Evolutionary conservation across 768 basidiomycete genomes (phyloP), one percentile per base, ranked within the genome.

Genomic region (Lactifluus hygrophoroides): DNA sequence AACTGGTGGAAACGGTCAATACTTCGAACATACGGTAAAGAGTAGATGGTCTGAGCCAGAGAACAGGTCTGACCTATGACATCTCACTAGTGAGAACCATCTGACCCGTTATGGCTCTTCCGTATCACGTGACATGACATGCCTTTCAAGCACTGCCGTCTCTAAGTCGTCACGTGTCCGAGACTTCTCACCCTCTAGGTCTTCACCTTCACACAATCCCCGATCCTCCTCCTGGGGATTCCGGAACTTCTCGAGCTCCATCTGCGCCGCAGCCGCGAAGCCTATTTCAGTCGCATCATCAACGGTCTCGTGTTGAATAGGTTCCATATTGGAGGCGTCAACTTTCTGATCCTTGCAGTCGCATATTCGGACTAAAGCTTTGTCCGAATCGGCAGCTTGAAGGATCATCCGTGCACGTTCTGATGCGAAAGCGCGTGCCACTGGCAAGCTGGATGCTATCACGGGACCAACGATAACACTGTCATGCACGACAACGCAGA

Each of bases 341-440:
- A 66, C 67, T n/a, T 54, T 34, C 34, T 56, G 35, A 28, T 56
- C 27, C 63, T 58, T 59, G 61, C 80, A 82, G 51, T 70, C 68
- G 60, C 80, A 82, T 35, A 82, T 47, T 8, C 66, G 68, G 2
- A 68, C 59, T 30, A 90, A 69, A 43, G 68, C 72, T 54, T 76
- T 75, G 0, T 77, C 76, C 25, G 77, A 78, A 19, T 64, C 65
- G 2, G 72, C 58, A 57, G 85, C 79, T 54, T 71, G 73, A 57
- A 90, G 72, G 30, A 80, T 68, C n/a, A 71, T 66, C 40, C 81
- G 69, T 0, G 86, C 85, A 25, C 77, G 72, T 67, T 87, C 85
- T 2, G 87, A 78, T 2, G 83, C 86, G 45, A 83, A 75, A 28
- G 82, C 83, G 66, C 83, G 87, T 3, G 86, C 83, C n/a, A 87